Evolutionary conservation across 768 basidiomycete species (phyloP), one percentile per base, ranked within the genome.

Genomic region (Trametes punicea): DNA sequence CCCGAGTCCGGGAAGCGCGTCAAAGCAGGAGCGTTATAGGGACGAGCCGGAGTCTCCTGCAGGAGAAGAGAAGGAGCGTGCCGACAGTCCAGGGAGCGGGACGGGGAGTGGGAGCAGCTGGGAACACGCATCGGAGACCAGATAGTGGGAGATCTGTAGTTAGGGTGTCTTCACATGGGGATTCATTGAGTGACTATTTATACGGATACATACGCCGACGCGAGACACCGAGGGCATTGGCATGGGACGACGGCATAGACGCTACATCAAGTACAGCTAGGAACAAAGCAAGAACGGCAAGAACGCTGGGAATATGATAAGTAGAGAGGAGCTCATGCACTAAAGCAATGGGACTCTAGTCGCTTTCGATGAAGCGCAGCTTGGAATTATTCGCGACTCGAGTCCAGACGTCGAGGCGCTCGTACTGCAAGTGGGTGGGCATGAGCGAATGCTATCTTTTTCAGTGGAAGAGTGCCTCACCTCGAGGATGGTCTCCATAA

Each of bases 321-420:
- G 63, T 8, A 15, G 47, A 57, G 16, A 26, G 34, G 42, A 13
- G 18, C 10, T 13, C 15, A 52, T 10, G 4, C 3, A 31, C 2
- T 13, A 20, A 46, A n/a, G 15, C 13, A 15, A 15, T 15, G 34
- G 34, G n/a, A 36, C 18, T 13, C 36, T 46, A 60, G 15, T 55
- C 53, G 27, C 44, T 55, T 27, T 64, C 54, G 25, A 83, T 77
- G 68, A 95, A 90, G 46, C 85, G 85, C 36, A 98, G 71, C 67
- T 90, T 90, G 1, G 89, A 82, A 50, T 84, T 85, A 64, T 88
- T 90, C 9, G 92, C 90, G n/a, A 90, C 84, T 3, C 91, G 82
- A 46, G 82, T 77, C 81, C 87, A 85, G 49, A 95, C 81, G 51
- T 88, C 83, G 61, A 95, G 76, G 44, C 85, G 80, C 70, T 97